Base-by-base conservation (phyloP, 2,329 filamentous ascomycete species). In the Colletotrichum graminicola region DNA sequence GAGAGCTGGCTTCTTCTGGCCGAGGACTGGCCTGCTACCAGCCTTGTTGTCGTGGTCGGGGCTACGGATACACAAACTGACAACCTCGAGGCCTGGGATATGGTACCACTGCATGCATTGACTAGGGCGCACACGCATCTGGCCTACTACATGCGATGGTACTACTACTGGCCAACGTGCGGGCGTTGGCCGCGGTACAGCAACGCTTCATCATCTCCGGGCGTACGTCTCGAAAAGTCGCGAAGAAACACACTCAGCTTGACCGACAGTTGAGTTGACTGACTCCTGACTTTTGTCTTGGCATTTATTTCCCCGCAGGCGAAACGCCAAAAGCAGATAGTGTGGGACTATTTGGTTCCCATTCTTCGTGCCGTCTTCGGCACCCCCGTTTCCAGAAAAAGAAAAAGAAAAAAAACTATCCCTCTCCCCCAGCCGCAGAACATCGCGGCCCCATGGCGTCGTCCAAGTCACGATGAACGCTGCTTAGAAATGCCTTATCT, bases 401-500 rank as follows among this genome's bases (percentile, higher is more conserved):
- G n/a, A n/a, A 29, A 29, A 29, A 29, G 29, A 29, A 29, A 29
- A 29, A 29, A 34, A 34, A 43, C 47, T 12, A 32, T 23, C 32
- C 51, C 29, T 56, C 57, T 43, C 66, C 1, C 55, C 16, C 41
- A 8, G 26, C 45, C 34, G 57, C 57, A 71, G 49, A 57, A 56
- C 67, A 56, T 62, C 41, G 36, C 39, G 21, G 62, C 36, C 36
- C 52, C 47, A 32, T 43, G 41, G 16, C 1, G 60, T 23, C 21
- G 47, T 54, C 45, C 54, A 55, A 52, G 43, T 29, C 56, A 67
- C 41, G 57, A 56, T 18, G 21, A 45, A 34, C 29, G 23, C 36
- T 69, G 67, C 41, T 67, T 67, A 67, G 49, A 67, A 62, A 71
- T 62, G 61, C 65, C 43, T 32, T 54, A 43, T 62, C 43, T 34